Evolutionary conservation across 164 flowering plant species (phyloP).

Genomic region (Vitis rupestris): DNA sequence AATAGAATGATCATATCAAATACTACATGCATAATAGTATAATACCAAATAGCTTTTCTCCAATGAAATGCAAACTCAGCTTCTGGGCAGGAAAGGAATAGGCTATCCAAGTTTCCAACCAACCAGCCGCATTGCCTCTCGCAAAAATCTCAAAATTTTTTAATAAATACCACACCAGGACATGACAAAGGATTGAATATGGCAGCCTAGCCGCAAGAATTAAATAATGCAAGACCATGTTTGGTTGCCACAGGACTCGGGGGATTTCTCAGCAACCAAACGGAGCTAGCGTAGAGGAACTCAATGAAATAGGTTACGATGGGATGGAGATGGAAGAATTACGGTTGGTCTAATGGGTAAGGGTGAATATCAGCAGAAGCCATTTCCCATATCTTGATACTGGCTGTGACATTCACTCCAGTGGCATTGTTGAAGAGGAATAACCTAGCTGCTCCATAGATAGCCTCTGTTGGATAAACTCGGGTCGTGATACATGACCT

Average conservation of each 20-base stretch:
- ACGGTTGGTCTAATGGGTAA: constrained; percentile 26
- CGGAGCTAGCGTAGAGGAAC: neutral
- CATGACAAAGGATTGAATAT: neutral
- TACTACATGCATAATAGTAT: too few relatives aligned
- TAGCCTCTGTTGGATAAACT: constrained; percentile 57
- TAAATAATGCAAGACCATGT: neutral
- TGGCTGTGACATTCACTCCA: constrained; percentile 38
- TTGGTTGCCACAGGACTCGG: neutral
- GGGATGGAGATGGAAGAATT: neutral
- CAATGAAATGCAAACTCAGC: too few relatives aligned
- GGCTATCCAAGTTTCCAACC: too few relatives aligned
- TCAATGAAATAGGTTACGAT: neutral
- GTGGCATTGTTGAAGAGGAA: constrained; percentile 68
- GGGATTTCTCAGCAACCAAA: neutral
- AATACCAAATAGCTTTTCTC: too few relatives aligned
- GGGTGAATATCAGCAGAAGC: constrained; percentile 56
- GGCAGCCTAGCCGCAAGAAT: neutral
- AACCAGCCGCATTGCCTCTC: too few relatives aligned
- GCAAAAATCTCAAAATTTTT: too few relatives aligned
- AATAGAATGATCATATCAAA: too few relatives aligned
- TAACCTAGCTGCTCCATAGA: constrained; percentile 38
- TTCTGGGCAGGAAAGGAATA: too few relatives aligned
- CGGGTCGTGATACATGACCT: constrained; percentile 47
- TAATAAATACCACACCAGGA: neutral
- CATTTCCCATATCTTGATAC: constrained; percentile 48